A percentile compares a stretch with the other conserved stretches of the same genome.
Conservation (phyloP, 2,329 filamentous ascomycete genomes). For the Sporothrix curviconia region DNA sequence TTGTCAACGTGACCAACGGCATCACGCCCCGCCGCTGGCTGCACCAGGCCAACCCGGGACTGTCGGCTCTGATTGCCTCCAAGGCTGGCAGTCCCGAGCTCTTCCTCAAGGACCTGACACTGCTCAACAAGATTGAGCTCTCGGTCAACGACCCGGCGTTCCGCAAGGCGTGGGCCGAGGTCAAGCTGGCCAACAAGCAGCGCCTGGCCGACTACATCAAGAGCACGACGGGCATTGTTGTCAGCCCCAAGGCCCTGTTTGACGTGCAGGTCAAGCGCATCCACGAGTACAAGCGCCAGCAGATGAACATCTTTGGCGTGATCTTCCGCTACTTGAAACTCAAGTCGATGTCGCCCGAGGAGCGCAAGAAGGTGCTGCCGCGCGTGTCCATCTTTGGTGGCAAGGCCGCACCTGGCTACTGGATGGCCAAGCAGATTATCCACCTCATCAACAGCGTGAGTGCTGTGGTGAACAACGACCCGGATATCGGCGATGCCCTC, state of each 20-base stretch:
- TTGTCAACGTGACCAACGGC: conserved; percentile 97
- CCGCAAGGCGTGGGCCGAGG: conserved; percentile 89
- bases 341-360: conserved; percentile 75
- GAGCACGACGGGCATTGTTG: conserved; percentile 66
- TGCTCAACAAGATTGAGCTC: conserved; percentile 78
- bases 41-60: conserved; percentile 89
- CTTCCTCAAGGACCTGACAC: conserved; percentile 85
- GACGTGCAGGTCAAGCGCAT: conserved; percentile 99
- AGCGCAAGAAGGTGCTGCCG: conserved; percentile 78
- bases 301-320: conserved; percentile 97
- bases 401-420: conserved; percentile 96
- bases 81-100: conserved; percentile 70
- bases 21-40: conserved; percentile 95
- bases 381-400: conserved; percentile 95
- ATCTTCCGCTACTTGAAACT: conserved; percentile 89
- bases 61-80: conserved; percentile 86
- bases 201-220: conserved; percentile 89
- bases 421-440: conserved; percentile 99
- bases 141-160: conserved; percentile 81
- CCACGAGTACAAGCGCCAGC: conserved; percentile 98
- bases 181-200: conserved; percentile 95
- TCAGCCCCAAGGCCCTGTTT: conserved; percentile 84
- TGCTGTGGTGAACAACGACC: conserved; percentile 82
- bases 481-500: conserved; percentile 84
- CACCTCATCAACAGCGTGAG: conserved; percentile 93